A percentile compares a stretch with the other conserved stretches of the same genome.
phyloP scores from a whole-genome alignment of 139 green algal genomes.

The Coelastrella sp. region DNA sequence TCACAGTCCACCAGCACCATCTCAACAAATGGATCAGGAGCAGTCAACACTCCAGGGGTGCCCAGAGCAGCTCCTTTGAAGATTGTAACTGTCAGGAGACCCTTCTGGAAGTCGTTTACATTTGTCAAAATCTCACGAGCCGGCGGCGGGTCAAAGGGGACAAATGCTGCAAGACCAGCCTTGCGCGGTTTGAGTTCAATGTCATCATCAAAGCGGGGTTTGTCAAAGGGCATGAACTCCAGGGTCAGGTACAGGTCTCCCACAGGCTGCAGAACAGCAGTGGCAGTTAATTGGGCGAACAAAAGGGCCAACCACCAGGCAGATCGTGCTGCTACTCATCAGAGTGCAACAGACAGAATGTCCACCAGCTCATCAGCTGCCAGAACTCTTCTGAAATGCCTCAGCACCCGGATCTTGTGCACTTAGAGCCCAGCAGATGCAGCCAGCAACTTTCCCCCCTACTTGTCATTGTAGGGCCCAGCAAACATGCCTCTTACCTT shows the following conservation, averaged over 20 bases:
- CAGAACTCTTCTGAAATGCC: too few relatives aligned
- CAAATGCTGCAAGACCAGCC: conserved; percentile 2
- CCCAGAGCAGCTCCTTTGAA: conserved; percentile 37
- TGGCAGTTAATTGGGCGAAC: background rate
- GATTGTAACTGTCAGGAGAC: conserved; percentile 53
- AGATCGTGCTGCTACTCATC: background rate
- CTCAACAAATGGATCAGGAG: conserved; percentile 39
- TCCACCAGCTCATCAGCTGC: too few relatives aligned
- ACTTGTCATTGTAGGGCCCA: too few relatives aligned
- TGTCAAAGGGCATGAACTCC: conserved; percentile 63
- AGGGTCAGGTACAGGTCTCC: conserved; percentile 42
- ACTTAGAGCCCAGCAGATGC: too few relatives aligned
- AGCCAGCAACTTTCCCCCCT: too few relatives aligned
- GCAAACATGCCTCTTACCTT: background rate
- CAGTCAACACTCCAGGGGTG: background rate
- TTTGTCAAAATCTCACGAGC: conserved; percentile 29
- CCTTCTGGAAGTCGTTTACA: conserved; percentile 51
- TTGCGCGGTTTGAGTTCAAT: conserved; percentile 46
- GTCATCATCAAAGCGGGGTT: conserved; percentile 66
- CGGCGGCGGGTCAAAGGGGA: conserved; percentile 24
- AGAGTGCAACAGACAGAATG: too few relatives aligned
- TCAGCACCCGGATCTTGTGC: too few relatives aligned
- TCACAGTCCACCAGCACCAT: conserved; percentile 48
- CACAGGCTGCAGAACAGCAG: background rate
- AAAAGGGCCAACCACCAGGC: background rate